Evolutionary conservation across 1,139 yeast species (phyloP), one percentile per base, ranked within the genome.

Genomic region (Suhomyces bolitotheri): DNA sequence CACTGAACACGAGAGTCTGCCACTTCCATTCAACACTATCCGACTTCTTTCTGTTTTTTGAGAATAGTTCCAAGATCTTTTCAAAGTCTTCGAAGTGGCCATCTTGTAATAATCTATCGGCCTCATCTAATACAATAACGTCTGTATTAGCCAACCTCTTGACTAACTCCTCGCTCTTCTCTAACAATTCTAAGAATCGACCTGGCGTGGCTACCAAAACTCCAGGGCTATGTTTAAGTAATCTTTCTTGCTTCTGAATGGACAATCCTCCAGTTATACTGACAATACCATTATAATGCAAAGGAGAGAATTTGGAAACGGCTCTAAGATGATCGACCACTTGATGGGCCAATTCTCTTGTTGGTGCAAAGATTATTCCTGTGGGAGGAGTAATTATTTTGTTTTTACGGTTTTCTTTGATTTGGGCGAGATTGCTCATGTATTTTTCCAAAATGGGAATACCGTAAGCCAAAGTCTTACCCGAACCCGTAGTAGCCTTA

Each of bases 401-500:
- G 11, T 53, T 46, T 34, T 56, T 49, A 14, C 46, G 47, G 33
- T 62, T 60, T 3, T 51, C 50, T 29, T 56, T 51, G 22, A 52
- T 50, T 13, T 40, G 35, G 7, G 48, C 46, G 22, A 60, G 40
- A 16, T 64, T 58, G 6, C 55, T 36, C 11, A 79, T 52, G 34
- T 80, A 68, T 36, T 73, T 75, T 53, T 94, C 96, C 40, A 92
- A 60, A 17, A 94, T 82, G n/a, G 98, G 97, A 16, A 92, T 77
- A 32, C 97, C 97, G 56, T 88, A 92, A 0, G 98, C 98, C 39
- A 90, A 68, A 0, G 98, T 92, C 56, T 92, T 92, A 71, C 99
- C 99, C 0, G 96, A 88, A 57, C 99, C 99, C 1, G 99, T 94
- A 7, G 95, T 83, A 8, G 98, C 98, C 54, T 92, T 94, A 39